Base-by-base conservation (phyloP, 2,329 filamentous ascomycete species). In the Raffaelea arxii region DNA sequence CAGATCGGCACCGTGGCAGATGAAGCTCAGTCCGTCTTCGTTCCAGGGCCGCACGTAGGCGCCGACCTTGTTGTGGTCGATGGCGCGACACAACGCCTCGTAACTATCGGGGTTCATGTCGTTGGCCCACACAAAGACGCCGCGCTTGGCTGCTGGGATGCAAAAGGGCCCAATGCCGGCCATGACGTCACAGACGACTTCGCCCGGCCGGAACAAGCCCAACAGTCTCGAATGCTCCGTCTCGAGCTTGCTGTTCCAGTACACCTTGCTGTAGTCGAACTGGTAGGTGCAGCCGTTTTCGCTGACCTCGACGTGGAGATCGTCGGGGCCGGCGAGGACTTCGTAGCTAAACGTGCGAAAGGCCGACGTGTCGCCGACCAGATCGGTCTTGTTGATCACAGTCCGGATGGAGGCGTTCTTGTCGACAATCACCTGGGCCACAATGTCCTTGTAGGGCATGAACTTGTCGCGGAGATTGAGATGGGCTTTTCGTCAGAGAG, bases 171-270 rank as follows among this genome's bases (percentile, higher is more conserved):
- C 92, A 43, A 98, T 90, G 38, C 92, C 92, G 1, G 90, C 91
- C 91, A 97, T 98, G 53, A 96, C 84, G 64, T 98, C 92, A 67
- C 84, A 92, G 2, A 97, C 86, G 4, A 89, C 89, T 59, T 97
- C 86, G 35, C 92, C 90, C 6, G 84, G 80, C 47, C 78, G 69
- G 69, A 97, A 96, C 46, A 82, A 67, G 44, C 75, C 69, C 49
- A 91, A 79, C 16, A 97, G 70, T 3, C 92, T 76, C 53, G 83
- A 80, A 65, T 98, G 92, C 65, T 98, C 92, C 1, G 81, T 86
- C 58, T 94, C 84, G 14, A 98, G 77, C 55, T 91, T 82, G 58
- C 82, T 89, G 66, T 98, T 98, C 91, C 91, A 98, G 72, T 98
- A 98, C 4, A 98, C 92, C 56, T 94, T 94, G 51, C 85, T 79